A percentile compares a stretch with the other conserved stretches of the same genome.
These are phyloP conservation scores for Tilletia indica DNA, from an alignment of 1,284 basidiomycete genomes.

Conservation along the genomic window DNA sequence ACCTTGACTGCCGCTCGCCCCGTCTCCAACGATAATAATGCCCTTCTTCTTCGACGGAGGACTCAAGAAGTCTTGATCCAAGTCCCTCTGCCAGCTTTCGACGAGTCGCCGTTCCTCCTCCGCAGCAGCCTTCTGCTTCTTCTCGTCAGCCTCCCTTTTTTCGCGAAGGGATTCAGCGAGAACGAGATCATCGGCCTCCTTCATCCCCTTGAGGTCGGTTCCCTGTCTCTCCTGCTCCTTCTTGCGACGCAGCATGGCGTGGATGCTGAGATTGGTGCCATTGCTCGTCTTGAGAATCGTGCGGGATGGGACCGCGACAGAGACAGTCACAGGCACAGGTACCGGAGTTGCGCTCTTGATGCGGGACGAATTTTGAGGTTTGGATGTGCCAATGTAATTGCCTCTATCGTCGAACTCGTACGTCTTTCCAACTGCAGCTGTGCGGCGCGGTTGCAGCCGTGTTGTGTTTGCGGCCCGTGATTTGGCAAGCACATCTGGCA, in stretches of 20 bases:
- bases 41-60: background rate
- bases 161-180: background rate
- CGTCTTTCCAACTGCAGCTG: background rate
- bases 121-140: background rate
- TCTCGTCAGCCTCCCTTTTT: background rate
- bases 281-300: background rate
- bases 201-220: background rate
- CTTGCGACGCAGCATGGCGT: conserved; percentile 9
- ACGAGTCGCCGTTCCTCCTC: background rate
- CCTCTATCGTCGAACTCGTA: too few species aligned
- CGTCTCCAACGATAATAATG: background rate
- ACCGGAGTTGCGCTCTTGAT: too few species aligned
- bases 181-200: conserved; percentile 8
- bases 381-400: too few species aligned
- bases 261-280: background rate
- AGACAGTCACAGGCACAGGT: background rate
- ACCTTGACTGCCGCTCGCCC: background rate
- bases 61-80: conserved; percentile 12
- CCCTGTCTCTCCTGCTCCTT: conserved; percentile 8
- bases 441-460: background rate
- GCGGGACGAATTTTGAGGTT: too few species aligned
- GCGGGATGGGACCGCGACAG: background rate
- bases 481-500: background rate
- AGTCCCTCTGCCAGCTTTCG: background rate
- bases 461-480: background rate